These are phyloP conservation scores for Xylaria sp. DNA, from an alignment of 2,329 filamentous ascomycete species.

Conservation along the genomic window DNA sequence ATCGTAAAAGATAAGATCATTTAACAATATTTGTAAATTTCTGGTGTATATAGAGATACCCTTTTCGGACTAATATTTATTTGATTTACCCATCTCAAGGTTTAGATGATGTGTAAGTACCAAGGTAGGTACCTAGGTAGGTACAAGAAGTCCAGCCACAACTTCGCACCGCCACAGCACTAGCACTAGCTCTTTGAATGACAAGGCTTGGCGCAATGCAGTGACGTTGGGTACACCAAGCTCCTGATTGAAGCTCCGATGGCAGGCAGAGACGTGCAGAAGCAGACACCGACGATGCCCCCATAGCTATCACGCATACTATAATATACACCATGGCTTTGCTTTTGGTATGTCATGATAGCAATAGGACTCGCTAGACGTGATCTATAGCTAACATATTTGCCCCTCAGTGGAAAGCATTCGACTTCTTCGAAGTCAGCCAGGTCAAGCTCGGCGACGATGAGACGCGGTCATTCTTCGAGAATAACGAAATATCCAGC, in stretches of 20 bases:
- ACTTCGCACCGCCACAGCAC: conserved; percentile 21
- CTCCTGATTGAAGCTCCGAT: conserved; percentile 10
- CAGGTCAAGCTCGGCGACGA: conserved; percentile 82
- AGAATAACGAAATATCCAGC: conserved; percentile 83
- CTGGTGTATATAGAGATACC: conserved; percentile 13
- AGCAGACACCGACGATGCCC: conserved; percentile 31
- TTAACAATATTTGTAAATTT: background rate
- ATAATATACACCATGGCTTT: conserved; percentile 46
- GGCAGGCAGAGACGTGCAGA: conserved; percentile 31
- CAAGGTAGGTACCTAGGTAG: background rate
- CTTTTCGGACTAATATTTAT: background rate
- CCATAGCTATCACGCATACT: conserved; percentile 39
- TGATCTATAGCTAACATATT: conserved; percentile 31
- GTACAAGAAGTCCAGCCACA: background rate
- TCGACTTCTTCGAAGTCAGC: conserved; percentile 98
- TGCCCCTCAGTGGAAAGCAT: conserved; percentile 86
- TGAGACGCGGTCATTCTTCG: conserved; percentile 80
- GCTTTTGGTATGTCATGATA: conserved; percentile 45
- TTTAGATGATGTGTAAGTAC: background rate
- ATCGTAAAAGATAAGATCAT: background rate
- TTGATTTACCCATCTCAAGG: background rate
- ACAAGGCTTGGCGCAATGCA: conserved; percentile 25
- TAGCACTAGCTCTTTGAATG: conserved; percentile 34
- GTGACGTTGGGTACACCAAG: conserved; percentile 45
- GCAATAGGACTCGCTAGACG: no score